Evolutionary conservation across 371 early-diverging fungal genomes (phyloP).

Genomic region (Gilbertella persicaria): DNA sequence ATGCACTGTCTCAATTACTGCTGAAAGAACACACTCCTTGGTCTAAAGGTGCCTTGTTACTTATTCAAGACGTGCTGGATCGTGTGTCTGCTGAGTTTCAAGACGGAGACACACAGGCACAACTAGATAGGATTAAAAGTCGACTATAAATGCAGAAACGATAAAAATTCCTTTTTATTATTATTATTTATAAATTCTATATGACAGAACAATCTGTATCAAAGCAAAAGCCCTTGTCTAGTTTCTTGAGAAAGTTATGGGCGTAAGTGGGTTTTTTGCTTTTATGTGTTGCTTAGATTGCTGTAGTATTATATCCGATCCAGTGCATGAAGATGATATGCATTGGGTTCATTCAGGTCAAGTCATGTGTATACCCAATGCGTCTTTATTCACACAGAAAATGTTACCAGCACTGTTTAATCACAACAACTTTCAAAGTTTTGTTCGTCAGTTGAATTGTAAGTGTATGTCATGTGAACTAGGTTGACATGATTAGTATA

Average conservation of each 20-base stretch:
- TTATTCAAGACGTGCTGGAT: no score
- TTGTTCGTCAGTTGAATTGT: conserved; percentile 92
- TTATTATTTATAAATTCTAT: no score
- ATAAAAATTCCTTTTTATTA: no score
- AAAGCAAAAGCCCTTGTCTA: conserved; percentile 8
- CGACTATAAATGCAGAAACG: no score
- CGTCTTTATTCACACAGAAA: conserved; percentile 46
- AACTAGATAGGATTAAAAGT: no score
- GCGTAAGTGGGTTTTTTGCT: conserved; percentile 4
- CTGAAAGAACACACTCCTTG: no score
- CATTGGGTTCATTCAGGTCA: conserved; percentile 62
- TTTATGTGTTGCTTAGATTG: background rate
- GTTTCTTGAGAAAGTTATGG: conserved; percentile 17
- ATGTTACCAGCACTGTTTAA: conserved; percentile 86
- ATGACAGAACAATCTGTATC: background rate
- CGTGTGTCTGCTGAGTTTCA: no score
- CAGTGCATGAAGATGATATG: conserved; percentile 51
- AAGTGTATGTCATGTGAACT: conserved; percentile 9
- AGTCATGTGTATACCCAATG: conserved; percentile 59
- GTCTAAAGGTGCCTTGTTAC: no score
- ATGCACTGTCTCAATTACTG: conserved; percentile 29
- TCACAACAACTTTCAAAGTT: conserved; percentile 90
- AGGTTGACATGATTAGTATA: conserved; percentile 1
- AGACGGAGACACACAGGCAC: no score
- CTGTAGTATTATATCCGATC: conserved; percentile 55